These are phyloP conservation scores for Coemansia sp. DNA, from an alignment of 192 early-diverging fungal species.

Conservation along the genomic window DNA sequence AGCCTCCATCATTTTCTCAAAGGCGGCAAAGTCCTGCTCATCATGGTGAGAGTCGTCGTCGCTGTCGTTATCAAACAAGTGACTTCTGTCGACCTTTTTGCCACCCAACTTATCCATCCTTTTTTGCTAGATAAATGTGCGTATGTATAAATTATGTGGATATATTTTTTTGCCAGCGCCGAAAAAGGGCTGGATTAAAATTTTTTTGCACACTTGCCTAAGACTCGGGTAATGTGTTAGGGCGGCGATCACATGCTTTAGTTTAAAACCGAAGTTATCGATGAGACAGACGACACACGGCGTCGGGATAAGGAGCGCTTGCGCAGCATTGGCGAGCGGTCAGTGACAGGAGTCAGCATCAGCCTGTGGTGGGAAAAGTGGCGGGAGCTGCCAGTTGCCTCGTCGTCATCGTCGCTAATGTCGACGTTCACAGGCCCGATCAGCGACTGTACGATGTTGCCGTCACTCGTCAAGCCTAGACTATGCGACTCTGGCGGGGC, in stretches of 20 bases:
- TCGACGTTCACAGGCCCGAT: not conserved
- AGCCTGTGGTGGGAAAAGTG: not conserved
- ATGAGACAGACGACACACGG: slow-evolving; percentile 35
- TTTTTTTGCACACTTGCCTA: not conserved
- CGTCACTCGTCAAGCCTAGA: not conserved
- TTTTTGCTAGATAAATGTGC: no score
- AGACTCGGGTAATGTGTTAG: not conserved
- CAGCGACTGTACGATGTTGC: not conserved
- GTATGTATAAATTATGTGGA: not conserved
- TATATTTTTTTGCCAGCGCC: not conserved
- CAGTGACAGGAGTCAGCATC: slow-evolving; percentile 1
- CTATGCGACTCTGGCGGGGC: slow-evolving; percentile 8
- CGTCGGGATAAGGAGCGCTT: slow-evolving; percentile 40
- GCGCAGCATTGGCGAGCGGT: slow-evolving; percentile 4
- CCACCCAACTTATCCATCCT: slow-evolving; percentile 18
- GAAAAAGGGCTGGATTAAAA: not conserved
- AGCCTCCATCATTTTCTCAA: slow-evolving; percentile 47
- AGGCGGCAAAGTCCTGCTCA: slow-evolving; percentile 41
- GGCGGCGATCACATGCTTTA: slow-evolving; percentile 18
- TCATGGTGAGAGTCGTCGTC: slow-evolving; percentile 7
- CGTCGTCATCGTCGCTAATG: not conserved
- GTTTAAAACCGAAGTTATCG: not conserved
- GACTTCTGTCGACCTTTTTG: slow-evolving; percentile 37
- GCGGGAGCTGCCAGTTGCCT: not conserved
- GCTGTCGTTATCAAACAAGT: slow-evolving; percentile 33